Conservation (phyloP, 1,139 yeast species). For the Fermentozyma sake region DNA sequence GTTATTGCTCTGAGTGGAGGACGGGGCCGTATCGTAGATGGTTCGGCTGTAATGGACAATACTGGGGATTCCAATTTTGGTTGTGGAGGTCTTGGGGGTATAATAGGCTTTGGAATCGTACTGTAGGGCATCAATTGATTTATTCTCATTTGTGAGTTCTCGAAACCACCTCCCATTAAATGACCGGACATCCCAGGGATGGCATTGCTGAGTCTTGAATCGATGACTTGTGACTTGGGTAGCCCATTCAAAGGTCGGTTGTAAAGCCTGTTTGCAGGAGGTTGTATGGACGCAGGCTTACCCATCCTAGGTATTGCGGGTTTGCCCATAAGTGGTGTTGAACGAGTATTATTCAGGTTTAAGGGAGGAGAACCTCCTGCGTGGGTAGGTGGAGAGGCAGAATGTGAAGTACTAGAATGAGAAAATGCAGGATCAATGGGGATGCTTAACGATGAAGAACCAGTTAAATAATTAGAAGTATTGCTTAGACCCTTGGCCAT, state of each 20-base stretch:
- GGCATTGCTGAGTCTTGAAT: conserved; percentile 14
- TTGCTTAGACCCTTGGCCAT: too few relatives aligned
- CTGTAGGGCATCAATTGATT: conserved; percentile 12
- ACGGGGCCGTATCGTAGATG: conserved; percentile 14
- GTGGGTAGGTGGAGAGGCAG: too few relatives aligned
- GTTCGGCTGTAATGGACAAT: conserved; percentile 19
- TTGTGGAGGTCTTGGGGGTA: conserved; percentile 29
- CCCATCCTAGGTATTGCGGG: conserved; percentile 40
- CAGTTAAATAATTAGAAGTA: too few relatives aligned
- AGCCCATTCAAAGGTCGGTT: conserved; percentile 11
- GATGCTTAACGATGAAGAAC: conserved; percentile 1
- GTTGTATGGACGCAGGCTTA: conserved; percentile 45
- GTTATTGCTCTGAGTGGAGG: conserved; percentile 24
- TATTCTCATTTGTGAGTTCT: conserved; percentile 10
- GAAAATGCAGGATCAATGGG: conserved; percentile 1
- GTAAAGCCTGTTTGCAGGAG: conserved; percentile 38
- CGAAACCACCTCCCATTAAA: conserved; percentile 13
- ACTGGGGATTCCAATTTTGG: conserved; percentile 38
- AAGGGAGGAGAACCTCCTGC: conserved; percentile 5
- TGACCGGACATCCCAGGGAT: conserved; percentile 21
- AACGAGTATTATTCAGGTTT: neutral
- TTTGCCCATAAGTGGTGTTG: conserved; percentile 40
- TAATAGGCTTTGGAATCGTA: conserved; percentile 11
- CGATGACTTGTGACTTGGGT: conserved; percentile 12
- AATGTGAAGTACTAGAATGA: too few relatives aligned